phyloP scores from a whole-genome alignment of 2,329 filamentous ascomycete species.

The Arachnopeziza araneosa region DNA sequence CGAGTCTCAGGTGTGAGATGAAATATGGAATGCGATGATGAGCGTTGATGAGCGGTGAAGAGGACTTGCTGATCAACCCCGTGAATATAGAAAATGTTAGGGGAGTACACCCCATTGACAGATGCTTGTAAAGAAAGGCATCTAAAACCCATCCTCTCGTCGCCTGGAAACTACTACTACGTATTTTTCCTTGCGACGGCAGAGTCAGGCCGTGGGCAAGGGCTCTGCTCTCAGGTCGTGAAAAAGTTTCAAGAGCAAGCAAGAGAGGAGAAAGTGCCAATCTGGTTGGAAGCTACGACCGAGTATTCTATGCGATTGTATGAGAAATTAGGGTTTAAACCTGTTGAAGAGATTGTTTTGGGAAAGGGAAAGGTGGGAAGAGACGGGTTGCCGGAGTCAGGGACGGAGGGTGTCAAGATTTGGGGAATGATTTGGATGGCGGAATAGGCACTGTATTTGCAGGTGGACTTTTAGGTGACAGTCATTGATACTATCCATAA shows the following conservation, averaged over 20 bases:
- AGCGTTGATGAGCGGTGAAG: too few relatives aligned
- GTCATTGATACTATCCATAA: neutral
- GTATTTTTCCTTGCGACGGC: slow-evolving; percentile 18
- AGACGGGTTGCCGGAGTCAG: slow-evolving; percentile 7
- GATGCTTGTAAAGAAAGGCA: neutral
- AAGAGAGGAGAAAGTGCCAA: slow-evolving; percentile 8
- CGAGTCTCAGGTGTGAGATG: too few relatives aligned
- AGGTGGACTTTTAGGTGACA: neutral
- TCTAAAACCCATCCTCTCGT: slow-evolving; percentile 8
- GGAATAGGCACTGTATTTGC: neutral
- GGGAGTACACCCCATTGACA: slow-evolving; percentile 10
- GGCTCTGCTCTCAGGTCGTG: slow-evolving; percentile 12
- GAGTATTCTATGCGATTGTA: slow-evolving; percentile 11
- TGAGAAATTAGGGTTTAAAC: slow-evolving; percentile 15
- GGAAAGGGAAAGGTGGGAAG: slow-evolving; percentile 14
- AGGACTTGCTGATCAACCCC: neutral
- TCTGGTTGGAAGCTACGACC: slow-evolving; percentile 21
- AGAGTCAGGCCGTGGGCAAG: slow-evolving; percentile 5
- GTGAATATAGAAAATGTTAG: slow-evolving; percentile 10
- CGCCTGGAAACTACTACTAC: slow-evolving; percentile 15
- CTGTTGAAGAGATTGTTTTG: slow-evolving; percentile 12
- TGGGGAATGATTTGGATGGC: slow-evolving; percentile 22
- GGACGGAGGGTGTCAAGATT: slow-evolving; percentile 13
- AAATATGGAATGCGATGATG: too few relatives aligned
- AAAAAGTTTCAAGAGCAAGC: slow-evolving; percentile 10